Conservation (phyloP, 1,284 basidiomycete species). For the Papiliotrema laurentii region DNA sequence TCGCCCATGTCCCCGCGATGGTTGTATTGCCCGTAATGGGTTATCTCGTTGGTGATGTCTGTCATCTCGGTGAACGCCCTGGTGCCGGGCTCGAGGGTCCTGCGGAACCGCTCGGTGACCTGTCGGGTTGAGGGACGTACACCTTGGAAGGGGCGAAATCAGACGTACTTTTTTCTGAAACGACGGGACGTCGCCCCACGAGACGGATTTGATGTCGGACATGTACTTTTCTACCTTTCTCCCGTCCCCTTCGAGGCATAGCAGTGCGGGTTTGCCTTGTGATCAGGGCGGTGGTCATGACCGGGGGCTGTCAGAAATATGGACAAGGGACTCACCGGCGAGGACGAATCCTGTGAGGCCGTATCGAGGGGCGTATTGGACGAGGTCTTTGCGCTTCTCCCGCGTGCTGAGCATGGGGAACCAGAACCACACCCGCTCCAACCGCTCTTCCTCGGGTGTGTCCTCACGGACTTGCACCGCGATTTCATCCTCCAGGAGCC, state of each 20-base stretch:
- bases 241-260: constrained; percentile 48
- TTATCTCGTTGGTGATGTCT: constrained; percentile 48
- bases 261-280: constrained; percentile 49
- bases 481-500: background rate
- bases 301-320: background rate
- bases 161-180: constrained; percentile 48
- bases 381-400: constrained; percentile 48
- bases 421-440: constrained; percentile 48
- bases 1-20: constrained; percentile 51
- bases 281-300: background rate
- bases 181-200: constrained; percentile 50
- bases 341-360: constrained; percentile 49
- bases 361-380: constrained; percentile 42
- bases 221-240: constrained; percentile 45
- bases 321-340: constrained; percentile 30
- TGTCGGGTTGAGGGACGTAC: constrained; percentile 10
- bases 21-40: constrained; percentile 43
- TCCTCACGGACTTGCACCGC: background rate
- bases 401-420: constrained; percentile 45
- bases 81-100: constrained; percentile 18
- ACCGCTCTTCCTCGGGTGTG: constrained; percentile 5
- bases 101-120: constrained; percentile 49
- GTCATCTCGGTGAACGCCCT: constrained; percentile 45
- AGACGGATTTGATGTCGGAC: constrained; percentile 48
- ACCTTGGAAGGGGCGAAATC: background rate